Evolutionary conservation across 768 basidiomycete genomes (phyloP).

Genomic region (Strobilomyces dryophilus): DNA sequence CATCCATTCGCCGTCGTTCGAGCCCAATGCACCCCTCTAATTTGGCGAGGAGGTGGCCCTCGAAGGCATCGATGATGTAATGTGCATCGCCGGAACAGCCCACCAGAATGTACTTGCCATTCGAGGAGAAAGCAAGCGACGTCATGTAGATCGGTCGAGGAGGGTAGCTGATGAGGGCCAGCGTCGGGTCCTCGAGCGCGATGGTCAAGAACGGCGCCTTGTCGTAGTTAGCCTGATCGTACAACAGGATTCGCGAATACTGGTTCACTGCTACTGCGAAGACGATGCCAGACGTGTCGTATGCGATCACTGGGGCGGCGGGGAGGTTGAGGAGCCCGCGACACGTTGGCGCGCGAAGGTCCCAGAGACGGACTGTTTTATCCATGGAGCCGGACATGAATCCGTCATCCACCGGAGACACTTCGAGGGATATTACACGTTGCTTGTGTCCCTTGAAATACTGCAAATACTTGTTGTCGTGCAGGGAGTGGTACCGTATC

Average conservation of each 20-base stretch:
- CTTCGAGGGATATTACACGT: conserved; percentile 83
- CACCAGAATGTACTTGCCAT: conserved; percentile 85
- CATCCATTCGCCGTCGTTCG: conserved; percentile 56
- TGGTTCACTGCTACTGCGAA: conserved; percentile 86
- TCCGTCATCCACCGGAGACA: conserved; percentile 89
- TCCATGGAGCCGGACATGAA: conserved; percentile 96
- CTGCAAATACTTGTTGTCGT: conserved; percentile 93
- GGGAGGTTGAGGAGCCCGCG: conserved; percentile 76
- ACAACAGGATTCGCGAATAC: conserved; percentile 78
- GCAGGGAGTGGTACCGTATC: conserved; percentile 89
- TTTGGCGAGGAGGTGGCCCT: conserved; percentile 78
- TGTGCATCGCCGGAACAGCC: conserved; percentile 93
- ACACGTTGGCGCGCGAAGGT: conserved; percentile 75
- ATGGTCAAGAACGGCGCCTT: conserved; percentile 88
- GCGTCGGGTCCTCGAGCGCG: conserved; percentile 75
- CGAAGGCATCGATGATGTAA: conserved; percentile 90
- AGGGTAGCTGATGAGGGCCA: conserved; percentile 73
- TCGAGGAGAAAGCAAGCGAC: conserved; percentile 83
- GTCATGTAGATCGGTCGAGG: conserved; percentile 90
- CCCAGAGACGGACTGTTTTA: conserved; percentile 95
- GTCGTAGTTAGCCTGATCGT: conserved; percentile 84
- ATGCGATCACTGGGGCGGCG: conserved; percentile 73
- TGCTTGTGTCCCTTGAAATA: conserved; percentile 96
- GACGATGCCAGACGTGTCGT: conserved; percentile 77
- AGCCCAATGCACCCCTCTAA: conserved; percentile 82